Base-by-base conservation (phyloP, 495 filamentous ascomycete species). In the Xylaria bambusicola region DNA sequence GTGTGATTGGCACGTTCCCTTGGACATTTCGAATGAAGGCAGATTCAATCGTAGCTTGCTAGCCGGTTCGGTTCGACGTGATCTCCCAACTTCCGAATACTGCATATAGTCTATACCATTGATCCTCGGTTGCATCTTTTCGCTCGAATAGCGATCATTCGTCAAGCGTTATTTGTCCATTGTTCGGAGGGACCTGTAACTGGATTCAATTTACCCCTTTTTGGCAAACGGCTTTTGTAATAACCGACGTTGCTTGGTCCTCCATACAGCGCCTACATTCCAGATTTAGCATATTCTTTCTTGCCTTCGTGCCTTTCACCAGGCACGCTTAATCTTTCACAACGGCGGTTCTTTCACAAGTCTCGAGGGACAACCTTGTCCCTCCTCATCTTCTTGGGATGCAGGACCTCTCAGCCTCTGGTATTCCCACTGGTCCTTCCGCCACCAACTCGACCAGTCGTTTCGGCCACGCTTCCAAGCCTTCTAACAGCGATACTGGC, bases 301-400 rank as follows among this genome's bases (percentile, higher is more conserved):
- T 62, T 71, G 59, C 60, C 60, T 63, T 68, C 69, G 81, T 82
- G 80, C 81, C 80, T 80, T 52, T 68, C 62, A 64, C 58, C 23
- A 66, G 81, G 80, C 80, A 81, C 79, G 67, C 71, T 50, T 76
- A 81, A 83, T 80, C 73, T 74, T 75, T 82, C 84, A 88, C 80
- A 77, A 88, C 86, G 86, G 86, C 85, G 77, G 82, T 87, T 65
- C 73, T 88, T 78, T 85, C 85, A 66, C 81, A 83, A 71, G 75
- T 79, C 68, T 71, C 79, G 73, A 80, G 85, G 88, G 88, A 90
- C 87, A 84, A 76, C 71, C 80, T 87, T 78, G 84, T 88, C 86
- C 85, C 86, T 70, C 84, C 87, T 74, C 87, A 90, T 80, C 82
- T 88, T 72, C 83, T 91, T 79, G 87, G 84, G 78, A 96, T 96